Base-by-base conservation (phyloP, 257 asterid genomes). In the Fraxinus quadrangulata region DNA sequence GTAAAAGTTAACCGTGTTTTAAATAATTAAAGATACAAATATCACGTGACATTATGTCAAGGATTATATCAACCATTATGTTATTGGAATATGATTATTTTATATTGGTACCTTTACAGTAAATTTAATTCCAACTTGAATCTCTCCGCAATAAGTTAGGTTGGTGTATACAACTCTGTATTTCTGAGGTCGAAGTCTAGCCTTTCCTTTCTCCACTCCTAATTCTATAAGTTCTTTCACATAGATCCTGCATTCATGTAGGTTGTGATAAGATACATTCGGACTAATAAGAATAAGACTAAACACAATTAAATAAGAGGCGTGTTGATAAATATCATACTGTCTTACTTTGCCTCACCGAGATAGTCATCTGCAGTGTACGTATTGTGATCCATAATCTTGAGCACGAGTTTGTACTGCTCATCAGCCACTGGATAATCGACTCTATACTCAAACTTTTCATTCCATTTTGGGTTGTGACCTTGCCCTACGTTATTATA, bases 151-250 rank as follows among this genome's bases (percentile, higher is more conserved):
- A 72, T 86, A 92, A 70, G 70, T 77, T 47, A 73, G 84, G 67
- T 90, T 86, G 1, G 49, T 61, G 33, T 75, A 47, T 6, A 88
- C 87, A 37, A 92, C 87, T 77, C 94, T 86, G 72, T 87, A 88
- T 77, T 89, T 90, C 1, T 75, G 90, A 70, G 85, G 81, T n/a
- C 78, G 92, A 36, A 89, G 77, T 33, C 85, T 90, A 74, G 87
- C 87, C 63, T 34, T 85, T 4, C 96, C 97, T 17, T 89, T 79
- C 87, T 90, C 93, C 59, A 83, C 49, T 24, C 94, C 97, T 30
- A 74, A 0, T 56, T 84, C 84, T 73, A 92, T 71, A 14, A 92
- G n/a, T 67, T 86, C 93, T 88, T 88, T 89, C 90, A 92, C 71
- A 59, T 88, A 81, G 49, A 92, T 87, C 72, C 96, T 90, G 85